Evolutionary conservation across 305 asterid genomes (phyloP), one percentile per base, ranked within the genome.

Genomic region (Euphrasia arctica): DNA sequence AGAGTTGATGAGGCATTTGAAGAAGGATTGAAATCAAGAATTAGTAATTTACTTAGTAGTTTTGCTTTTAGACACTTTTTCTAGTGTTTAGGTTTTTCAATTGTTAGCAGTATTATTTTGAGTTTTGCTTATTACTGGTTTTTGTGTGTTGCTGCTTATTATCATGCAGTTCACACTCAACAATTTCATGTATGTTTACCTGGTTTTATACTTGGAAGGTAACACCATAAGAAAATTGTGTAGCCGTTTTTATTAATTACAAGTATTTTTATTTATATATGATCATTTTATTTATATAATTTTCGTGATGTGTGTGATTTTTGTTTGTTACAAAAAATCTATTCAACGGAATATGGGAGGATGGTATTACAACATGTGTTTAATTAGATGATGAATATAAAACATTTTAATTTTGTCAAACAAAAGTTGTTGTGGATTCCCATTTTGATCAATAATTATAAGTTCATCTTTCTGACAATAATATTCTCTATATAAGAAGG

Each of bases 1-100:
- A 18, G 74, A 75, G 41, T 39, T 75, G 22, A 29, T 49, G 3
- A n/a, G 25, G 48, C 25, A 56, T 65, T 55, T 60, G 28, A 22
- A 25, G 4, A 51, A 50, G 9, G 10, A 14, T 12, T 43, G 50
- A 12, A 12, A 47, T 47, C 51, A 47, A 47, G 51, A 47, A 36
- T 36, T 7, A 36, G 6, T 45, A 12, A 45, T 51, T 5, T 7
- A 18, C 12, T 51, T 27, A 13, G 13, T 13, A 4, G 4, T 14
- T 54, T 54, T 18, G 32, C 42, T 52, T 52, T 52, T 54, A 54
- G 31, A 5, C 58, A 43, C 4, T 43, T 43, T 5, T 41, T 13
- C 18, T 48, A 48, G 22, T 48, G 54, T 48, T 48, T 13, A 3
- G 1, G 2, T 48, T 12, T 11, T 48, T 48, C 18, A 0, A n/a